A percentile compares a stretch with the other conserved stretches of the same genome.
Evolutionary conservation across 140 eudicot genomes (phyloP).

Genomic region (Anethum foeniculum): DNA sequence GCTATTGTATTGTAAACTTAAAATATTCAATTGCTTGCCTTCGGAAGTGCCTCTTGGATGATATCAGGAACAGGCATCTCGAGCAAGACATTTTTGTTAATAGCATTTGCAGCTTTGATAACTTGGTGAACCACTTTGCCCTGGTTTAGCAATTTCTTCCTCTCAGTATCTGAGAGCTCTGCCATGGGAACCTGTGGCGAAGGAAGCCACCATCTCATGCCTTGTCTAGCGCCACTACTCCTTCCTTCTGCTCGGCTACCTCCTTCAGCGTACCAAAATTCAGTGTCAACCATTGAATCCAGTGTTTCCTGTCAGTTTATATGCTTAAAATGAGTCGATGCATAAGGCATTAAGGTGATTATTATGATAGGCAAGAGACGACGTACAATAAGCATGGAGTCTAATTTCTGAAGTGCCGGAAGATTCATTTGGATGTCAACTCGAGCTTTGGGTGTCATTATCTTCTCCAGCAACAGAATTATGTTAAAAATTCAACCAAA

Average conservation of each 20-base stretch:
- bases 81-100: conserved; percentile 56
- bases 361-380: conserved; percentile 12
- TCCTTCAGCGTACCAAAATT: conserved; percentile 86
- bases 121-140: conserved; percentile 72
- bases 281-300: conserved; percentile 59
- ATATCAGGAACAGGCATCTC: conserved; percentile 68
- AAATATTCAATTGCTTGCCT: conserved; percentile 30
- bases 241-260: conserved; percentile 77
- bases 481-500: neutral
- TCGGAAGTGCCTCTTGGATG: conserved; percentile 70
- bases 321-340: neutral
- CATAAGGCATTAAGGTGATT: neutral
- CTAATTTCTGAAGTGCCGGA: conserved; percentile 84
- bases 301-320: conserved; percentile 45
- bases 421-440: conserved; percentile 80
- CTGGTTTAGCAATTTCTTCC: conserved; percentile 52
- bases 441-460: conserved; percentile 92
- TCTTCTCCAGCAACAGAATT: conserved; percentile 30
- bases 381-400: conserved; percentile 94
- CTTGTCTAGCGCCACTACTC: conserved; percentile 33
- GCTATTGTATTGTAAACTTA: neutral
- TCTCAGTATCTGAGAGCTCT: conserved; percentile 64
- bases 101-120: conserved; percentile 82
- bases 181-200: conserved; percentile 62
- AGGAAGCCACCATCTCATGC: conserved; percentile 86